Evolutionary conservation across 768 basidiomycete species (phyloP).

Genomic region (Suillus paluster): DNA sequence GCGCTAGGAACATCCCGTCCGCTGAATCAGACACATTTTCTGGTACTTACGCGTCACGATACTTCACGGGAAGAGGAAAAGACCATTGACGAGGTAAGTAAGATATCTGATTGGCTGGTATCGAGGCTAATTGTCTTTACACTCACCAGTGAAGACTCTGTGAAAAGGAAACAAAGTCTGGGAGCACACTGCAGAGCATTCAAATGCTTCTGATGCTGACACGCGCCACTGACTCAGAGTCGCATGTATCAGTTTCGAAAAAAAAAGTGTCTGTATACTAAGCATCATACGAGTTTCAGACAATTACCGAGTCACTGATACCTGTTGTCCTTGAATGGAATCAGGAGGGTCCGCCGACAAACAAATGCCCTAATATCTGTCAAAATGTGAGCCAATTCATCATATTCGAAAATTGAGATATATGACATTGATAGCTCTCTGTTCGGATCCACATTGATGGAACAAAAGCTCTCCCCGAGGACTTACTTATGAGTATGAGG

Average conservation of each 20-base stretch:
- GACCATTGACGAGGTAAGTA: not conserved
- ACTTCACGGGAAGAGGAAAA: not conserved
- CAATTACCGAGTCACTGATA: not conserved
- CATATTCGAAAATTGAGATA: not conserved
- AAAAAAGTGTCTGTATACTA: not conserved
- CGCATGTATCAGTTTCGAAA: not conserved
- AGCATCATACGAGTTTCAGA: not conserved
- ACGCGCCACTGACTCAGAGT: not conserved
- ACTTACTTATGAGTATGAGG: not conserved
- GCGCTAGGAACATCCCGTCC: not conserved
- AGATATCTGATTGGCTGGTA: not conserved
- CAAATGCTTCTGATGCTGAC: not conserved
- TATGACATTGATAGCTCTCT: not conserved
- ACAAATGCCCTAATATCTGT: conserved; percentile 1
- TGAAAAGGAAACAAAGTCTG: no score
- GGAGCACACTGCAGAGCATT: not conserved
- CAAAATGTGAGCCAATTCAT: not conserved
- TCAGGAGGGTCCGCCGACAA: not conserved
- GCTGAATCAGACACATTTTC: not conserved
- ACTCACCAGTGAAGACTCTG: not conserved
- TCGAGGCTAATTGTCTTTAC: not conserved
- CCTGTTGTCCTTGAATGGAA: not conserved
- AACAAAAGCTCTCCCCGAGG: no score
- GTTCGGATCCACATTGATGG: not conserved
- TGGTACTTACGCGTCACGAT: not conserved